Evolutionary conservation across 106 monocot genomes (phyloP).

Genomic region (Xerophyta viscosa): DNA sequence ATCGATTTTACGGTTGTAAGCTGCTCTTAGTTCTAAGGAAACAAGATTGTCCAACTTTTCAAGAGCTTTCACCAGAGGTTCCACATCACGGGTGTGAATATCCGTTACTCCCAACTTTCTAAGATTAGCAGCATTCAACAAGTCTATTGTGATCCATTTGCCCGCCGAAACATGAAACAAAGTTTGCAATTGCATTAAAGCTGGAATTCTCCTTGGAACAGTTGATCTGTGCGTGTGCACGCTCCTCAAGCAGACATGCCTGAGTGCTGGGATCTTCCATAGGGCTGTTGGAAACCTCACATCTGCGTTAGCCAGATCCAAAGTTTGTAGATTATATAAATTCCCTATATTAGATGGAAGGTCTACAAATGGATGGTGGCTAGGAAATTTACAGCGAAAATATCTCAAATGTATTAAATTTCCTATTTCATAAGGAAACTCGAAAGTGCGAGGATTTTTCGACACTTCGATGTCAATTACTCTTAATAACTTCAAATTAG

Average conservation of each 20-base stretch:
- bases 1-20: neutral
- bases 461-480: neutral
- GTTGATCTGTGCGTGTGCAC: neutral
- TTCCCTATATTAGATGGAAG: neutral
- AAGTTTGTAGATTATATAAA: neutral
- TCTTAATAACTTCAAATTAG: neutral
- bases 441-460: neutral
- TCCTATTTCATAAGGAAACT: neutral
- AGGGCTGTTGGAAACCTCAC: neutral
- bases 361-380: neutral
- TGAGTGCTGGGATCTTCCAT: neutral
- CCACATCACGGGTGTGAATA: neutral
- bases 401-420: neutral
- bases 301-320: neutral
- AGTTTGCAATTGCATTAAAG: neutral
- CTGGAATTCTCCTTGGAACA: neutral
- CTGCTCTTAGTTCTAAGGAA: neutral
- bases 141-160: neutral
- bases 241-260: neutral
- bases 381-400: neutral
- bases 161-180: neutral
- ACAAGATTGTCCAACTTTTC: neutral
- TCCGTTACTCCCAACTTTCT: neutral
- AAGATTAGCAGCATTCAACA: neutral
- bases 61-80: neutral